Percentiles rank a stretch among this genome's conserved stretches.
phyloP scores from a whole-genome alignment of 139 green algal species.

The Ettlia oleoabundans region DNA sequence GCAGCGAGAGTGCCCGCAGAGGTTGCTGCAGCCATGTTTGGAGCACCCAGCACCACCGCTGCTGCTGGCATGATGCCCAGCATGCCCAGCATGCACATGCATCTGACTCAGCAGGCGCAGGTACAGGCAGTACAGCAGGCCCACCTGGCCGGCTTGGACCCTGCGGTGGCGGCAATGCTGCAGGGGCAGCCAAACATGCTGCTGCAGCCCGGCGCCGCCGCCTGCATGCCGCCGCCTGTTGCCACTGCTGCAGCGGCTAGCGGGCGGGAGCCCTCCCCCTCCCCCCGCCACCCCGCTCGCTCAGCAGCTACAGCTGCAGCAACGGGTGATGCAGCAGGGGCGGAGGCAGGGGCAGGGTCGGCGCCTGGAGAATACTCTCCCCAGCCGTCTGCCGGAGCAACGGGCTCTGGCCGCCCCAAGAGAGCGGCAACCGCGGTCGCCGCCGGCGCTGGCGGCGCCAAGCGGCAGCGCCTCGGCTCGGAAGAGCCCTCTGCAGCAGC shows the following conservation, averaged over 20 bases:
- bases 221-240: too few relatives aligned
- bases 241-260: too few relatives aligned
- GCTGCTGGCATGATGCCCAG: background rate
- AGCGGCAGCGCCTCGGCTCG: constrained; percentile 13
- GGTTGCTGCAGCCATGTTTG: constrained; percentile 19
- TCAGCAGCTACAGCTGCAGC: background rate
- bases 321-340: background rate
- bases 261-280: background rate
- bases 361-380: background rate
- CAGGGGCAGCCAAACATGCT: constrained; percentile 1
- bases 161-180: background rate
- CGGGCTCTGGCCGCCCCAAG: background rate
- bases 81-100: constrained; percentile 1
- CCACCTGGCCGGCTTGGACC: background rate
- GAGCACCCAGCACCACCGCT: background rate
- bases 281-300: too few relatives aligned
- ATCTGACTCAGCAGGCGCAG: background rate
- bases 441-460: constrained; percentile 2
- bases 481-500: background rate
- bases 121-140: too few relatives aligned
- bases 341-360: background rate
- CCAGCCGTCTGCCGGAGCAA: too few relatives aligned
- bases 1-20: background rate
- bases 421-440: background rate
- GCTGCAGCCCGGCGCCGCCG: background rate